Evolutionary conservation across 208 protist species (phyloP), one percentile per base, ranked within the genome.

Genomic region (Angomonas deanei): DNA sequence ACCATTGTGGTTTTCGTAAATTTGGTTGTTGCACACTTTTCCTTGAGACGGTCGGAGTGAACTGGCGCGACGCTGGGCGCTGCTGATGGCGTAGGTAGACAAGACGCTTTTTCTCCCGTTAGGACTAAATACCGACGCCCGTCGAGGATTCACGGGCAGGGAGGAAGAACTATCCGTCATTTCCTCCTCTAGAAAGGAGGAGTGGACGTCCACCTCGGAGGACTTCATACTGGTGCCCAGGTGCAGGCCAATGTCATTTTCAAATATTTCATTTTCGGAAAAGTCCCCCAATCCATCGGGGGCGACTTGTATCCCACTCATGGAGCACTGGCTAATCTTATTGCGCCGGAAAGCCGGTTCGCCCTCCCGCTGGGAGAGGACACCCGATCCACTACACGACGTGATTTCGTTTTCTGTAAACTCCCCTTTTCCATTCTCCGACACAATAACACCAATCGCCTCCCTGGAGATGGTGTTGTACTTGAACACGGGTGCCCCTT

Each of bases 171-270:
- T 50, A 33, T 32, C 34, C 28, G 15, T 62, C 1, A 32, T 32
- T 21, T 64, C 49, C 3, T 10, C 13, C 5, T 58, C 52, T 15
- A 82, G 34, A 54, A 76, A 84, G 10, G 62, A 66, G 0, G 77
- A 70, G 38, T 80, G 56, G 21, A 92, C n/a, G n/a, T 88, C 68
- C 8, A 95, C 55, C 17, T 65, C 65, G 10, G 77, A 72, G 3
- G 65, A 70, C 27, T 70, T 61, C 31, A 81, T 56, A 17, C 70
- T 69, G 27, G 84, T 85, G 27, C 88, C 88, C 15, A 88, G 61
- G 30, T 94, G 88, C 3, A 94, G 68, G 27, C 85, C 88, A 21
- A 92, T 77, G 61, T 86, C 84, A 64, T 91, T 92, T 31, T 80
- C 66, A 46, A 46, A 76, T 36, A 95, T 56, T 1, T 78, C 61